A percentile compares a stretch with the other conserved stretches of the same genome.
Conservation (phyloP, 371 early-diverging fungal species). For the Mucor lusitanicus region DNA sequence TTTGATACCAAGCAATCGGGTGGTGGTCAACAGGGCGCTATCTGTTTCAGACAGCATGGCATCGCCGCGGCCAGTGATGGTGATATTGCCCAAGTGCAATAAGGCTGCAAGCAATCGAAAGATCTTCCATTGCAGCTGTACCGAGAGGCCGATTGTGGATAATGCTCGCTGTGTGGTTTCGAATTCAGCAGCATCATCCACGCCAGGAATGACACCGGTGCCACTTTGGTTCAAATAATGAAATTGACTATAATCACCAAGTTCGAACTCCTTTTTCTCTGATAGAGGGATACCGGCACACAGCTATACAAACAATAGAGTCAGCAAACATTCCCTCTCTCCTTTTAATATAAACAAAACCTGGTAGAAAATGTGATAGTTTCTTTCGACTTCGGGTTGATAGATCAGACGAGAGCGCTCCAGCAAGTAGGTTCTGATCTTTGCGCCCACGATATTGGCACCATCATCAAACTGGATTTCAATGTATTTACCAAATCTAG, state of each 20-base stretch:
- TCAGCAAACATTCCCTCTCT: neutral
- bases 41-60: constrained; percentile 79
- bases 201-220: constrained; percentile 73
- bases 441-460: constrained; percentile 91
- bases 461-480: constrained; percentile 84
- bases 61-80: constrained; percentile 73
- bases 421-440: constrained; percentile 95
- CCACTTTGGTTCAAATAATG: constrained; percentile 89
- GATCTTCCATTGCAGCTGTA: constrained; percentile 86
- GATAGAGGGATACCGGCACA: constrained; percentile 87
- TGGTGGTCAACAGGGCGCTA: constrained; percentile 65
- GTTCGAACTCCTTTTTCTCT: constrained; percentile 79
- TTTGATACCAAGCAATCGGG: constrained; percentile 76
- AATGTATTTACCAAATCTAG: constrained; percentile 98
- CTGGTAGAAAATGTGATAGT: constrained; percentile 99
- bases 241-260: constrained; percentile 72
- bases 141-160: constrained; percentile 84
- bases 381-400: constrained; percentile 92
- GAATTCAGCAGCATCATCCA: constrained; percentile 93
- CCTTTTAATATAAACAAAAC: constrained; percentile 9
- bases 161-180: constrained; percentile 84
- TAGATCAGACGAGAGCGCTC: constrained; percentile 97
- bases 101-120: constrained; percentile 87
- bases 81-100: constrained; percentile 91
- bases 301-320: neutral